Evolutionary conservation across 1,284 basidiomycete species (phyloP), one percentile per base, ranked within the genome.

Genomic region (Austroboletus olivaceoglutinosus): DNA sequence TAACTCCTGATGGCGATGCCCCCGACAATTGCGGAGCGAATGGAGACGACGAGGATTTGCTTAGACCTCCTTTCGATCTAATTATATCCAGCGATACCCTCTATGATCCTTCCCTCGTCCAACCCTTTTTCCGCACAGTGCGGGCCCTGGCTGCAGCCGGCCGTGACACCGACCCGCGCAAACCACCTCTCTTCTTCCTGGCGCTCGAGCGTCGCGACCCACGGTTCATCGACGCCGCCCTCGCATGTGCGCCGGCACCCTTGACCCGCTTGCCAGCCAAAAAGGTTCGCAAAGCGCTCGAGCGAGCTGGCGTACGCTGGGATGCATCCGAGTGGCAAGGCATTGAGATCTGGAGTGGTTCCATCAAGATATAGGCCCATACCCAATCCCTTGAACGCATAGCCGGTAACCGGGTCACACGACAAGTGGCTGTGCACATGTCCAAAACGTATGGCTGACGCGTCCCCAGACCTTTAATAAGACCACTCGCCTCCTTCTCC

Each of bases 51-150:
- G 40, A 41, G 22, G 40, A 54, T 36, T 43, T 50, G 38, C 71
- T 79, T 15, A 52, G 58, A 12, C 79, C 81, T 19, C 83, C 83
- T 0, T 88, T 89, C 71, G 88, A 94, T 70, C 75, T 93, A 53
- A 85, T 96, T 56, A 68, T 91, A 50, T 86, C 91, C 16, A 85
- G 92, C 50, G 93, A 97, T 69, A 95, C 93, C 0, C 73, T 95
- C 47, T 96, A 94, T 67, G 70, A 76, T 27, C 65, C 77, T 1
- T 71, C 77, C 9, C 83, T 95, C 45, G 69, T 87, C 27, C 64
- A 76, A 16, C 89, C 89, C 0, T 81, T 96, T 42, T 77, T 93
- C 40, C 77, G 79, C 39, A 82, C 88, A n/a, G 68, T 92, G 7
- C 76, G 76, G 39, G 68, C 73, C 30, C 72, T 89, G 34, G 76